Evolutionary conservation across 1,139 yeast species (phyloP).

Genomic region (Nematodospora anomalae): DNA sequence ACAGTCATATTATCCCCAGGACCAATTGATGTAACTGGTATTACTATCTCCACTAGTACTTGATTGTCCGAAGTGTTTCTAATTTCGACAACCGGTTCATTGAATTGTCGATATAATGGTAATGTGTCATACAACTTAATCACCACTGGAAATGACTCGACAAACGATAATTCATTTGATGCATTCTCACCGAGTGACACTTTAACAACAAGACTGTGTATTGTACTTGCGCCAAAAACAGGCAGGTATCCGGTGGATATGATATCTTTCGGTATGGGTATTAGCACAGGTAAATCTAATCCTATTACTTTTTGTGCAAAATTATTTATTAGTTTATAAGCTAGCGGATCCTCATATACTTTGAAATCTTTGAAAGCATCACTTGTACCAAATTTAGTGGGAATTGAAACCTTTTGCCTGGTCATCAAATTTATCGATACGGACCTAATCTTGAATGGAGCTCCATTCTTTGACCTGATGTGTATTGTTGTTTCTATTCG

Average conservation of each 20-base stretch:
- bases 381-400: slow-evolving; percentile 45
- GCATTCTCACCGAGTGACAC: slow-evolving; percentile 35
- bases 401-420: slow-evolving; percentile 38
- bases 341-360: slow-evolving; percentile 37
- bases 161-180: slow-evolving; percentile 30
- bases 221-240: slow-evolving; percentile 43
- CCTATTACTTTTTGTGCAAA: slow-evolving; percentile 46
- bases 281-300: slow-evolving; percentile 57
- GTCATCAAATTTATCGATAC: slow-evolving; percentile 41
- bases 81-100: slow-evolving; percentile 47
- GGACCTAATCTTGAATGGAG: slow-evolving; percentile 38
- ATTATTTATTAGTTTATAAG: slow-evolving; percentile 39
- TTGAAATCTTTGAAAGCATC: slow-evolving; percentile 37
- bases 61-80: slow-evolving; percentile 42
- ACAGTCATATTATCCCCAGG: slow-evolving; percentile 48
- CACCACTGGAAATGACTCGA: slow-evolving; percentile 46
- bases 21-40: slow-evolving; percentile 52
- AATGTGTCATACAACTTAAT: slow-evolving; percentile 52
- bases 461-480: slow-evolving; percentile 38
- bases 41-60: slow-evolving; percentile 40
- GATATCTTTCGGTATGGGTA: slow-evolving; percentile 58
- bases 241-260: slow-evolving; percentile 44
- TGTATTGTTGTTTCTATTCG: slow-evolving; percentile 46
- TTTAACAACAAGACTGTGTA: slow-evolving; percentile 35
- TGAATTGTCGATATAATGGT: slow-evolving; percentile 54